Conservation (phyloP, 306 rosid genomes). For the Arachis hypogaea region DNA sequence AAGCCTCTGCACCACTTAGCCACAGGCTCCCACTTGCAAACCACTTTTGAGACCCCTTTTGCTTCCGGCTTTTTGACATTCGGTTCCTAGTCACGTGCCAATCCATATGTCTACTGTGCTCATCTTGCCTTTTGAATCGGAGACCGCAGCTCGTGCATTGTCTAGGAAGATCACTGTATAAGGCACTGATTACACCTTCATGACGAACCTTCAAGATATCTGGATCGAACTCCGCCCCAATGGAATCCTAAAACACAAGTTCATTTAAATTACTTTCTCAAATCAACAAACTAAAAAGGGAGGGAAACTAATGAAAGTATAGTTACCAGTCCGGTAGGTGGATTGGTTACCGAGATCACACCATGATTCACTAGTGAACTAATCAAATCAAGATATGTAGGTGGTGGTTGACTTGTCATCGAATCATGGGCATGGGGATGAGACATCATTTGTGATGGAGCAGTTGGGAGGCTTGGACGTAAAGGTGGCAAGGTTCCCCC, state of each 20-base stretch:
- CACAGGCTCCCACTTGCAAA: slow-evolving; percentile 87
- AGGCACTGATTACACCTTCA: slow-evolving; percentile 74
- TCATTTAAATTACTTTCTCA: slow-evolving; percentile 25
- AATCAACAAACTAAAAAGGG: slow-evolving; percentile 8
- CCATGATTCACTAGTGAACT: slow-evolving; percentile 88
- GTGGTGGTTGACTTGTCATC: slow-evolving; percentile 59
- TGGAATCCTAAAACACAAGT: slow-evolving; percentile 64
- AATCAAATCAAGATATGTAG: slow-evolving; percentile 64
- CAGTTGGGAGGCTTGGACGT: no score
- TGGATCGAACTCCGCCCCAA: slow-evolving; percentile 79
- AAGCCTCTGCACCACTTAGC: slow-evolving; percentile 97
- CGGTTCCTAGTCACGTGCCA: slow-evolving; percentile 97
- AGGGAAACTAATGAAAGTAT: slow-evolving; percentile 23
- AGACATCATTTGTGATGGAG: no score
- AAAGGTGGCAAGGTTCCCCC: no score
- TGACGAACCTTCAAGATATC: slow-evolving; percentile 83
- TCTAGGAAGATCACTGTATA: slow-evolving; percentile 84
- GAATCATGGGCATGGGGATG: slow-evolving; percentile 30
- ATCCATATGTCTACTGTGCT: slow-evolving; percentile 95
- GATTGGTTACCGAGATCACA: slow-evolving; percentile 58
- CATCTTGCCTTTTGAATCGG: slow-evolving; percentile 87
- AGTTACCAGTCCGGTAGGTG: slow-evolving; percentile 61
- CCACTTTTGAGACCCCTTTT: slow-evolving; percentile 94
- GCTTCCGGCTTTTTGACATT: slow-evolving; percentile 87
- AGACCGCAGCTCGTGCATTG: slow-evolving; percentile 96